Evolutionary conservation across 169 alveolate genomes (phyloP), one percentile per base, ranked within the genome.

Genomic region (Eimeria necatrix): DNA sequence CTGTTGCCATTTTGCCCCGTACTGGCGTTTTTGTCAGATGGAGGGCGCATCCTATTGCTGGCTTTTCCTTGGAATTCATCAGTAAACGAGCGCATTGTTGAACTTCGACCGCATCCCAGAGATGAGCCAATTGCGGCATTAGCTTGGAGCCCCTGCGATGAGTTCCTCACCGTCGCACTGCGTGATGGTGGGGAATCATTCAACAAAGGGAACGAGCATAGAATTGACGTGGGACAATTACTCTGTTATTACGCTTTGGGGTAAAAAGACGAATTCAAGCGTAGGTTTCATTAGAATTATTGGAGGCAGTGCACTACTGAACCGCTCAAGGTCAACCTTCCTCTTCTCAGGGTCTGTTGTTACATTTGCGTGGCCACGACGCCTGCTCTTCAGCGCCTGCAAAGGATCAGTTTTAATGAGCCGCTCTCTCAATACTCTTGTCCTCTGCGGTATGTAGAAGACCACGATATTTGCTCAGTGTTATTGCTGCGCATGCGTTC

Each of bases 101-200:
- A 24, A 4, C 85, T 74, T 10, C 85, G 85, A 16, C 85, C 85
- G 4, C 20, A 20, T 24, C 85, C 52, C 24, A 10, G 22, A 41
- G 85, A 14, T 24, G 85, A 74, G 59, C 52, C 16, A 14, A 74
- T 74, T 46, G 52, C 32, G 24, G 85, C 85, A 5, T 74, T 74
- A 46, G 85, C 85, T 7, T 74, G 85, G 85, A 74, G 85, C 22
- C 85, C 85, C 22, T 16, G 59, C 56, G 85, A 74, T 46, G 85
- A 74, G 16, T 74, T 74, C 59, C 85, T 74, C 24, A n/a, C 85
- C 10, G 85, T 46, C 32, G 85, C 53, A 4, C 32, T 32, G 24
- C 85, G 85, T 60, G 85, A 74, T 41, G 85, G 85, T 74, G 22
- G 22, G 59, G 16, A 74, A 18, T 18, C 10, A 41, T 32, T 9